Base-by-base conservation (phyloP, 164 flowering plant species). In the Echeveria elegans region DNA sequence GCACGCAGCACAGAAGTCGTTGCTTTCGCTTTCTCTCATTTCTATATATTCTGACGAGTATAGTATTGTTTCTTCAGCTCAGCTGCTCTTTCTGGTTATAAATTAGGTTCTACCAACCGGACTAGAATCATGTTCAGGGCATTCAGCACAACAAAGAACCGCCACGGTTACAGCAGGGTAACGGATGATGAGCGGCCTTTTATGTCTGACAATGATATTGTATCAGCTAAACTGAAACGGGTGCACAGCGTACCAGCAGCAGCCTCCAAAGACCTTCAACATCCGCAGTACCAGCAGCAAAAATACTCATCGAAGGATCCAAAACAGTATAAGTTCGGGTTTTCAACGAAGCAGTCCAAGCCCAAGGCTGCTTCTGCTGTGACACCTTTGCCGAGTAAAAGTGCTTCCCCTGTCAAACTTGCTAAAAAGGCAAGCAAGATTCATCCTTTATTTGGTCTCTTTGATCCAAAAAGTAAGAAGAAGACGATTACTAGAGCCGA, bases 91-190 rank as follows among this genome's bases (percentile, higher is more conserved):
- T 15, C 16, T 12, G 18, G 5, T 11, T 43, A 12, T 11, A 11
- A 43, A 1, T 43, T 12, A 11, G 15, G 7, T 31, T 30, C n/a
- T n/a, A 18, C 29, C 32, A 2, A 7, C 14, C n/a, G 38, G 11
- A 40, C 1, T n/a, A 11, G 16, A 69, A 67, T 76, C 74, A 77
- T 81, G 87, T 69, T 75, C 9, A 80, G 82, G 71, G 77, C 82
- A 65, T 41, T 81, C 41, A 80, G 78, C 63, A 74, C 71, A 11
- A 45, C 77, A 29, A 68, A 77, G 66, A 61, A 69, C 63, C 64
- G 24, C 1, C 14, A 63, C 26, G 73, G 77, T n/a, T 83, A 83
- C 37, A 79, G 78, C 26, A 43, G 47, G 48, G 37, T 83, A 38
- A 53, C 1, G 19, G 72, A 70, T 4, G 82, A 74, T 29, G 47